phyloP scores from a whole-genome alignment of 768 basidiomycete species.

The Boletus sensibilis region DNA sequence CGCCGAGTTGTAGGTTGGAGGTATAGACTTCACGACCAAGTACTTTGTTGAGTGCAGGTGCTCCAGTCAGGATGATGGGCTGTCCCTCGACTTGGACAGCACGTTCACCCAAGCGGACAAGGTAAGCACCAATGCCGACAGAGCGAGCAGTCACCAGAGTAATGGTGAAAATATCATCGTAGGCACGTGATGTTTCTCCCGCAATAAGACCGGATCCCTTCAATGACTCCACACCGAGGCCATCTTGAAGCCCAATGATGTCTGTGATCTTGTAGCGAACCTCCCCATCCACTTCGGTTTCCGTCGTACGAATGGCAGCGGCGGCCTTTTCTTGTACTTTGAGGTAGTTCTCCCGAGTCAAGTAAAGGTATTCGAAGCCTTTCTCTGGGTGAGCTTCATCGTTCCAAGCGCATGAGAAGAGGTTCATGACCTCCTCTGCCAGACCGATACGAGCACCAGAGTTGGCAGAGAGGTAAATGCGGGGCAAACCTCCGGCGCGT shows the following conservation, averaged over 20 bases:
- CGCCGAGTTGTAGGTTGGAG: slow-evolving; percentile 96
- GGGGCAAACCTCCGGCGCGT: slow-evolving; percentile 81
- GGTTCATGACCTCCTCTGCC: slow-evolving; percentile 84
- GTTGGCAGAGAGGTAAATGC: slow-evolving; percentile 98
- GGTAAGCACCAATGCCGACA: slow-evolving; percentile 98
- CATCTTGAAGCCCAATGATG: slow-evolving; percentile 96
- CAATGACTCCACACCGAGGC: slow-evolving; percentile 93
- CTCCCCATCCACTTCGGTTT: slow-evolving; percentile 86
- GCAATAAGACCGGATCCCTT: slow-evolving; percentile 98
- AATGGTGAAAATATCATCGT: slow-evolving; percentile 99
- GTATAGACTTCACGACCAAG: slow-evolving; percentile 99
- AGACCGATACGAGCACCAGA: slow-evolving; percentile 96
- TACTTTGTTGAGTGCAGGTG: slow-evolving; percentile 96
- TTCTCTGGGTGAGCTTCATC: slow-evolving; percentile 83
- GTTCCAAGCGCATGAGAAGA: slow-evolving; percentile 93
- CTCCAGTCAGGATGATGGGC: slow-evolving; percentile 98
- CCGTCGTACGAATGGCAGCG: slow-evolving; percentile 73
- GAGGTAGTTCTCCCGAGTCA: slow-evolving; percentile 88
- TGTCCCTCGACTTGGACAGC: slow-evolving; percentile 99
- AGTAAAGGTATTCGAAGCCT: slow-evolving; percentile 93
- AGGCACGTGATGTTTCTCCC: slow-evolving; percentile 96
- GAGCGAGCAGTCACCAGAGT: slow-evolving; percentile 98
- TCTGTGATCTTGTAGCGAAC: slow-evolving; percentile 92
- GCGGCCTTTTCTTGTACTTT: slow-evolving; percentile 86
- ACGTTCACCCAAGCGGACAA: slow-evolving; percentile 95